These are phyloP conservation scores for Kalmanozyma brasiliensis DNA, from an alignment of 1,284 basidiomycete species.

Conservation along the genomic window DNA sequence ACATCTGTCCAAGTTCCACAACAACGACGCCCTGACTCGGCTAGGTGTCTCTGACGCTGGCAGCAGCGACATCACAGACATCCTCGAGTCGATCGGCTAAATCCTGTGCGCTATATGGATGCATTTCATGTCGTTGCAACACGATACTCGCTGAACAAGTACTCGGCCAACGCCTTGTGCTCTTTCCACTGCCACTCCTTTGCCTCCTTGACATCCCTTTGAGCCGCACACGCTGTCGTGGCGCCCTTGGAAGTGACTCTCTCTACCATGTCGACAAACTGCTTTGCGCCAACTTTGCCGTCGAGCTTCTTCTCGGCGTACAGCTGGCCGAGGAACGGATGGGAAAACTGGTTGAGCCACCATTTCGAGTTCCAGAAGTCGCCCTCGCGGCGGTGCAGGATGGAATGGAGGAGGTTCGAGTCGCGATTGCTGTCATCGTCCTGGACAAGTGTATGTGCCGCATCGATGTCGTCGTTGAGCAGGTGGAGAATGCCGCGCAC, in stretches of 20 bases:
- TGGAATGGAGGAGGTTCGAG: conserved; percentile 49
- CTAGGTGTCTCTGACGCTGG: conserved; percentile 49
- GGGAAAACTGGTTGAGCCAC: conserved; percentile 48
- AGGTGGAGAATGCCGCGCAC: conserved; percentile 41
- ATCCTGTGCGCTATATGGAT: neutral
- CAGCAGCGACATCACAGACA: conserved; percentile 59
- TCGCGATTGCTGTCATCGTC: conserved; percentile 39
- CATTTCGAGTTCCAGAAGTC: conserved; percentile 59
- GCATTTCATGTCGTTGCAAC: conserved; percentile 6
- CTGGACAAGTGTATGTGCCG: conserved; percentile 48
- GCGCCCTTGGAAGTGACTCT: conserved; percentile 35
- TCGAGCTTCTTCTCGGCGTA: conserved; percentile 20
- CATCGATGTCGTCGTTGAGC: conserved; percentile 52
- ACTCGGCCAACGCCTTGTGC: conserved; percentile 11
- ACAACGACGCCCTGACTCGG: conserved; percentile 48
- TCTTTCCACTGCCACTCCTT: conserved; percentile 48
- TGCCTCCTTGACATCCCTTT: conserved; percentile 24
- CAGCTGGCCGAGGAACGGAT: conserved; percentile 24
- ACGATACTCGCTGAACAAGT: conserved; percentile 20
- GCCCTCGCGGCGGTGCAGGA: conserved; percentile 50
- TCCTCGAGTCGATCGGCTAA: conserved; percentile 30
- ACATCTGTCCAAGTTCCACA: conserved; percentile 66
- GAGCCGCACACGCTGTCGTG: conserved; percentile 44
- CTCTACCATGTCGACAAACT: conserved; percentile 51
- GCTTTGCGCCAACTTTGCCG: conserved; percentile 27